Base-by-base conservation (phyloP, 768 basidiomycete genomes). In the Leccinum boreale region DNA sequence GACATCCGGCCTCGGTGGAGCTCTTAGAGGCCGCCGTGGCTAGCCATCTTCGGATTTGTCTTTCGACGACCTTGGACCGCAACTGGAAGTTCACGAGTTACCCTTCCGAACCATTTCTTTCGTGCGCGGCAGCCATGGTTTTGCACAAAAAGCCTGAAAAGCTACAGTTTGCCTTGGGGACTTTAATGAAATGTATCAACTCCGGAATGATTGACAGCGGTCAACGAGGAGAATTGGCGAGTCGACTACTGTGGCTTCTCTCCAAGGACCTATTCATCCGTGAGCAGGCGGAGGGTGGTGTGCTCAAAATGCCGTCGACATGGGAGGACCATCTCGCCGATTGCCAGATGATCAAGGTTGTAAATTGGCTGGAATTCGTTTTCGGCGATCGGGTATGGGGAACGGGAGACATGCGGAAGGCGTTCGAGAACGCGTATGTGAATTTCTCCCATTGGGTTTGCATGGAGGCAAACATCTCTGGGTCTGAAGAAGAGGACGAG, bases 71-170 rank as follows among this genome's bases (percentile, higher is more conserved):
- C 15, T 15, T 44, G 53, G 56, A 59, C 33, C 50, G 59, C 14
- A 39, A 49, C 14, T 55, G 65, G 57, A 46, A 47, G n/a, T 63
- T 56, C 19, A 63, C 65, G 12, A 36, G 26, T 14, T 61, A 62
- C 44, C 58, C 66, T 15, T 65, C 59, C 17, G 64, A 67, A n/a
- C 56, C 64, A 5, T 14, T 65, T 11, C 14, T 66, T 15, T 66
- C 62, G 3, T 64, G 50, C 15, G 47, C 53, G 14, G 58, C 62
- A 0, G 59, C 59, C 15, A 15, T 3, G 7, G 5, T 39, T 11
- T 29, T 60, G 10, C 62, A 65, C 8, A 2, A 0, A 10, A 5
- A 9, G 2, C 44, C 52, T 4, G n/a, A 11, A 19, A 19, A 5
- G 1, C 19, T 56, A 14, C 9, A 15, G 4, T 0, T 1, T 1